A percentile compares a stretch with the other conserved stretches of the same genome.
Conservation (phyloP, 345 rosid genomes). For the Angophora floribunda region DNA sequence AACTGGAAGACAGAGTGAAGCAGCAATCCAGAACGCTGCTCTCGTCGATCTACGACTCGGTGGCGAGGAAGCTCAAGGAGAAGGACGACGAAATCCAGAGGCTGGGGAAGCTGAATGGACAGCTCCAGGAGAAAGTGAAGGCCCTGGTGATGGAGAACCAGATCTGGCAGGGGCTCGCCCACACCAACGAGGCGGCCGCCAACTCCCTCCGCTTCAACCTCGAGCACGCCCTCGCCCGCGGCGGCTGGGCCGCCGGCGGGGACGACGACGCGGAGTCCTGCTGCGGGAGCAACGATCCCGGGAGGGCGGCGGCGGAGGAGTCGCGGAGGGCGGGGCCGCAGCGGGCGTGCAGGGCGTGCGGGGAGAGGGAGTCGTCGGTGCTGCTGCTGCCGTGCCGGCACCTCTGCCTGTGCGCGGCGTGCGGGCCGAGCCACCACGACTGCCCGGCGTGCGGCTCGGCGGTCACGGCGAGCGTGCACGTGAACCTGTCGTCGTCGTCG, state of each 20-base stretch:
- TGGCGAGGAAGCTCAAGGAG: constrained; percentile 34
- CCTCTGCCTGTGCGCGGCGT: constrained; percentile 47
- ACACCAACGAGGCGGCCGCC: constrained; percentile 65
- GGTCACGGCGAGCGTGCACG: constrained; percentile 56
- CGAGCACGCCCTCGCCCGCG: constrained; percentile 54
- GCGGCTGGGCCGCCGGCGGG: constrained; percentile 10
- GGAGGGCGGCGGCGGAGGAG: not conserved
- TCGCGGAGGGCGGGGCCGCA: not conserved
- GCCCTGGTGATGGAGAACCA: constrained; percentile 48
- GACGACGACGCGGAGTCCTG: constrained; percentile 49
- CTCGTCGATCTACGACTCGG: constrained; percentile 28
- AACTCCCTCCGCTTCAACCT: constrained; percentile 53
- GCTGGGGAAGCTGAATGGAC: constrained; percentile 47
- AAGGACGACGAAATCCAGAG: constrained; percentile 57
- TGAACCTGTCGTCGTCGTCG: constrained; percentile 38
- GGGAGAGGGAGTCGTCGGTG: constrained; percentile 61
- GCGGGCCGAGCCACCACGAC: not conserved
- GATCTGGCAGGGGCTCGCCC: constrained; percentile 65
- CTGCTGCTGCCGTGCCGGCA: constrained; percentile 82
- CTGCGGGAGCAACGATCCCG: constrained; percentile 51
- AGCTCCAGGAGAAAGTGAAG: constrained; percentile 53
- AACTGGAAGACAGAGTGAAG: constrained; percentile 46
- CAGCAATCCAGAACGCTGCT: constrained; percentile 49
- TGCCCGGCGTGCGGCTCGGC: not conserved
- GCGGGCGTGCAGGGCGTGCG: constrained; percentile 43